A percentile compares a stretch with the other conserved stretches of the same genome.
phyloP scores from a whole-genome alignment of 148 eudicot species.

The Drosera capensis region DNA sequence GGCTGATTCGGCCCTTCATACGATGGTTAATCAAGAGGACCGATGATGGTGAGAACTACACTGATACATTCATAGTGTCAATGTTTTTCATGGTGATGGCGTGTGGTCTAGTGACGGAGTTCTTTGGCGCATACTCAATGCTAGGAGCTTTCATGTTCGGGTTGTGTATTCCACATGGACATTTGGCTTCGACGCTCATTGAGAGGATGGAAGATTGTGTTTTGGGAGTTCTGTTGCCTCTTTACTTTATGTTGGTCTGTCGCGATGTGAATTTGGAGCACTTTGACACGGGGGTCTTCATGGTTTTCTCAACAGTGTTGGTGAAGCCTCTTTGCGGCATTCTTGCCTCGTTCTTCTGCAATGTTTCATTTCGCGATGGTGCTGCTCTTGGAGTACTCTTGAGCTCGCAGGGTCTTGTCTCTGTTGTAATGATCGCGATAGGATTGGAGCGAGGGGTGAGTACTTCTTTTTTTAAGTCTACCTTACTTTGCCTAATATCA shows the following conservation, averaged over 20 bases:
- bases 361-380: conserved; percentile 13
- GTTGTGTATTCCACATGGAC: conserved; percentile 27
- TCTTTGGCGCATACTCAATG: conserved; percentile 28
- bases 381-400: conserved; percentile 25
- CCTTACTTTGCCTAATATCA: no score
- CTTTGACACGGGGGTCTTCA: not conserved
- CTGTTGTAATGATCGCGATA: conserved; percentile 20
- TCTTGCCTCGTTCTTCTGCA: not conserved
- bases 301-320: conserved; percentile 3
- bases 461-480: not conserved
- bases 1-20: conserved; percentile 20
- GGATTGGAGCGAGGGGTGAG: conserved; percentile 33
- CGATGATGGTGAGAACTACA: conserved; percentile 19
- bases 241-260: conserved; percentile 28
- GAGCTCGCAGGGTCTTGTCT: conserved; percentile 31
- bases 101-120: conserved; percentile 21
- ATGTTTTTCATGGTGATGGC: conserved; percentile 19
- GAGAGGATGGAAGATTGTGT: conserved; percentile 48
- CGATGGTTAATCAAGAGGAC: conserved; percentile 8
- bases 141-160: conserved; percentile 44
- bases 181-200: conserved; percentile 14
- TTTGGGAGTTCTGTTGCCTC: conserved; percentile 36
- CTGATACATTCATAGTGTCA: conserved; percentile 12
- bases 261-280: no score
- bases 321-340: conserved; percentile 22